Conservation (phyloP, 169 alveolate species). For the Plasmodium falciparum region DNA sequence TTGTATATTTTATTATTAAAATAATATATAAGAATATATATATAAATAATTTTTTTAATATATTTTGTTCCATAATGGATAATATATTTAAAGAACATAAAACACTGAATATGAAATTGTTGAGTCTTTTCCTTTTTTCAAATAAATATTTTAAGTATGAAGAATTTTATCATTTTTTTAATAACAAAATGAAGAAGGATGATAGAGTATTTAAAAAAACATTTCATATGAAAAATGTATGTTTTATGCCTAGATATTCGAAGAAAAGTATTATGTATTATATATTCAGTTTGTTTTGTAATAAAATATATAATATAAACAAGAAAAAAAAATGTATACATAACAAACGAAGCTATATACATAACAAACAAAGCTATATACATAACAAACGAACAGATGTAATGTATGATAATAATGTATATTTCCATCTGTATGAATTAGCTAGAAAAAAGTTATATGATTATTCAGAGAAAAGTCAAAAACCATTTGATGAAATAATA, state of each 20-base stretch:
- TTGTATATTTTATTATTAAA: slow-evolving; percentile 37
- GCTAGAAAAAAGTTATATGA: slow-evolving; percentile 21
- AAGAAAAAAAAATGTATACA: too few relatives aligned
- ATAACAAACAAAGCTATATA: too few relatives aligned
- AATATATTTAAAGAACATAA: slow-evolving; percentile 17
- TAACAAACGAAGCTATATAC: too few relatives aligned
- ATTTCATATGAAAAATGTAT: not conserved
- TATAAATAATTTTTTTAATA: slow-evolving; percentile 23
- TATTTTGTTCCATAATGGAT: slow-evolving; percentile 32
- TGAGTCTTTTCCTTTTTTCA: slow-evolving; percentile 10
- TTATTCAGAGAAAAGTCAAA: slow-evolving; percentile 15
- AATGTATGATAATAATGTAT: not conserved
- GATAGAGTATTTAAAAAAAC: not conserved
- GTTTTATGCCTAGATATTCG: not conserved
- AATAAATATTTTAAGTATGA: slow-evolving; percentile 21
- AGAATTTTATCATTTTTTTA: slow-evolving; percentile 22
- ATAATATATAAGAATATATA: slow-evolving; percentile 23
- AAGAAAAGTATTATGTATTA: slow-evolving; percentile 2
- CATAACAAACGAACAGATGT: too few relatives aligned
- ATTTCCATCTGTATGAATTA: not conserved
- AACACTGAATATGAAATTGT: slow-evolving; percentile 3
- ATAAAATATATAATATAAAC: not conserved
- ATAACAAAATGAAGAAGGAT: slow-evolving; percentile 16
- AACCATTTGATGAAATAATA: slow-evolving; percentile 26
- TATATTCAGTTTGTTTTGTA: slow-evolving; percentile 21